Evolutionary conservation across 495 filamentous ascomycete genomes (phyloP), one percentile per base, ranked within the genome.

Genomic region (Xylaria sp.): DNA sequence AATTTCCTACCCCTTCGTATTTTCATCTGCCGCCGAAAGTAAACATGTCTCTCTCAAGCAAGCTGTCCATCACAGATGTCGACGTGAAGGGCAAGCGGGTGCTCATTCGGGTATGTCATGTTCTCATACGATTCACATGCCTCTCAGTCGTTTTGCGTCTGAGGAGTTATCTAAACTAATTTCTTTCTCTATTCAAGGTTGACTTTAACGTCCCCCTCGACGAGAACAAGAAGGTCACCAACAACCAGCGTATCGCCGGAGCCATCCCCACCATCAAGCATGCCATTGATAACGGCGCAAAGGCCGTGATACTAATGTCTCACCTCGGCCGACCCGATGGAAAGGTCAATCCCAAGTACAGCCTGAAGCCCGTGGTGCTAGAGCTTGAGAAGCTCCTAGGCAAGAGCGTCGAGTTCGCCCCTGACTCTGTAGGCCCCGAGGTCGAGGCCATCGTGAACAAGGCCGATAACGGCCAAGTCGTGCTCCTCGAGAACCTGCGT

Each of bases 191-290:
- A 7, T 43, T 17, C 53, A 77, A 98, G 95, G 95, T 99, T 76
- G 96, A 99, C 87, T 99, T 99, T 90, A 99, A 99, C 85, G 96
- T 99, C 62, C 96, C 96, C 74, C 93, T 98, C 80, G 93, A 98
- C 79, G 88, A 85, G 73, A 85, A 94, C 71, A 92, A 92, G 86
- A 94, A 95, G n/a, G 88, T 98, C 80, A 98, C 96, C 80, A 98
- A 98, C 88, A 92, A 91, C 82, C 97, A 98, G 84, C 95, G 96
- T 83, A 98, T 99, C 76, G 95, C 94, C 80, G 96, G 96, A 79
- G 96, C 96, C 77, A 83, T 98, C 75, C 96, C 97, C 78, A 97
- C 96, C 72, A 98, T 99, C 87, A 97, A 97, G 85, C 95, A 99
- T 82, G 97, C 96, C 81, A 86, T 95, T 79, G 94, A 98, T 75